Conservation (phyloP, 1,284 basidiomycete genomes). For the Cystobasidiaceae sp. region DNA sequence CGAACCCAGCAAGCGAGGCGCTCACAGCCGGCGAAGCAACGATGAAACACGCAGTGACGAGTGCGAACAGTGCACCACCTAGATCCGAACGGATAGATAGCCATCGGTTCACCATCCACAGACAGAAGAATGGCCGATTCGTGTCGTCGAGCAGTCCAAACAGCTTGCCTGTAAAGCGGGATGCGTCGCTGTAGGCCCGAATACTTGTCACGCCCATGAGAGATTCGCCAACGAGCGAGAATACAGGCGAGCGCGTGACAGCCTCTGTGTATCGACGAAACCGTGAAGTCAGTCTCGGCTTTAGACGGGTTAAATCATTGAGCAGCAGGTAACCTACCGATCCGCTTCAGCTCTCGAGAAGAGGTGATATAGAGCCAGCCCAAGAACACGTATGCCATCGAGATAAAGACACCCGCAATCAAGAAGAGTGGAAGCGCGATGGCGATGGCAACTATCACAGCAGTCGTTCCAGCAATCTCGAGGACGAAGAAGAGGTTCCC, state of each 20-base stretch:
- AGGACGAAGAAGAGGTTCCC: conserved; percentile 9
- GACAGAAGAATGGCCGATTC: conserved; percentile 45
- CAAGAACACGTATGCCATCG: conserved; percentile 48
- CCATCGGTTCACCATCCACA: conserved; percentile 36
- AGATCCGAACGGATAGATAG: conserved; percentile 50
- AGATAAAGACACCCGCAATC: conserved; percentile 47
- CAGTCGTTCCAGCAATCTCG: conserved; percentile 33
- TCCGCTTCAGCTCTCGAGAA: conserved; percentile 50
- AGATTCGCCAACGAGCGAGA: conserved; percentile 45
- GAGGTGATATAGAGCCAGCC: conserved; percentile 51
- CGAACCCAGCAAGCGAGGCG: conserved; percentile 46
- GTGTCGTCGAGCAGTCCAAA: conserved; percentile 51
- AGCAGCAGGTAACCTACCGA: conserved; percentile 19
- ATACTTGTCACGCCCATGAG: conserved; percentile 52
- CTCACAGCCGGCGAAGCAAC: conserved; percentile 46
- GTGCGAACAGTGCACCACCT: conserved; percentile 50
- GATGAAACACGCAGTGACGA: conserved; percentile 50
- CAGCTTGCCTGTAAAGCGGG: conserved; percentile 50
- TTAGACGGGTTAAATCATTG: too few relatives aligned
- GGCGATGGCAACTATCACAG: conserved; percentile 40
- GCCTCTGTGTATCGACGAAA: conserved; percentile 36
- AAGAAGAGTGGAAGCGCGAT: conserved; percentile 45
- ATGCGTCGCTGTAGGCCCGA: conserved; percentile 52
- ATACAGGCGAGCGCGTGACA: conserved; percentile 45
- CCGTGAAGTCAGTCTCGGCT: too few relatives aligned